A percentile compares a stretch with the other conserved stretches of the same genome.
phyloP scores from a whole-genome alignment of 805 yeast species.

The Wickerhamiella sorbophila region DNA sequence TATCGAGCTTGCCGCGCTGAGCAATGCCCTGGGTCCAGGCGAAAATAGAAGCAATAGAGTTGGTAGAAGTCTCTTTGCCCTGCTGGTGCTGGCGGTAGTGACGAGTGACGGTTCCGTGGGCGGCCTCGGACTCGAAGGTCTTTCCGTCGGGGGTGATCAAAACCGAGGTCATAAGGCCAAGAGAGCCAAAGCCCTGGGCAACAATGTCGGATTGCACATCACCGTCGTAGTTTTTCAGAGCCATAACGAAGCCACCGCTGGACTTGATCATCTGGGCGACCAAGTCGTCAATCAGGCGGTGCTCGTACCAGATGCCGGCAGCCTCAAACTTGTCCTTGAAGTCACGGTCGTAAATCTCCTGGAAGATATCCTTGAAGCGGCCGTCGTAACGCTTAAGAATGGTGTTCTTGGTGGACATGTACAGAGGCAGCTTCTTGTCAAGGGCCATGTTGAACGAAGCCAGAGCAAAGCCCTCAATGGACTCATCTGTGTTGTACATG shows the following conservation, averaged over 20 bases:
- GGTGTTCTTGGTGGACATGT: conserved; percentile 86
- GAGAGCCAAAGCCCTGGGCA: conserved; percentile 95
- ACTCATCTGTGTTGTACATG: conserved; percentile 92
- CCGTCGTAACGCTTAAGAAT: conserved; percentile 91
- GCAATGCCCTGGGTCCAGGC: conserved; percentile 93
- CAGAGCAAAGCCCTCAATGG: conserved; percentile 83
- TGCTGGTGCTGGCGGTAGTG: conserved; percentile 92
- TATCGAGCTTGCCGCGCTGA: conserved; percentile 83
- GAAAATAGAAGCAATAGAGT: conserved; percentile 91
- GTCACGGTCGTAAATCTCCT: conserved; percentile 53
- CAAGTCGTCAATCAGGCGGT: conserved; percentile 94
- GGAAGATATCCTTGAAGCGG: conserved; percentile 86
- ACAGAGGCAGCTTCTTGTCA: conserved; percentile 61
- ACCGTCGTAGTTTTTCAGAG: conserved; percentile 96
- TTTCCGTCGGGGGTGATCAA: conserved; percentile 92
- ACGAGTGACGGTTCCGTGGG: conserved; percentile 98
- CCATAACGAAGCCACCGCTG: conserved; percentile 86
- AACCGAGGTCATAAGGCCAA: conserved; percentile 96
- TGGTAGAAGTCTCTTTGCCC: conserved; percentile 94
- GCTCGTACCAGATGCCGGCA: conserved; percentile 89
- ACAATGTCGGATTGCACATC: conserved; percentile 94
- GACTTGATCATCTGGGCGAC: conserved; percentile 98
- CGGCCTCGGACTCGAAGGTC: conserved; percentile 93
- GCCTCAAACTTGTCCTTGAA: conserved; percentile 62
- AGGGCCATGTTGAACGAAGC: conserved; percentile 83